Evolutionary conservation across 1,284 basidiomycete species (phyloP), one percentile per base, ranked within the genome.

Genomic region (Pseudozyma sp.): DNA sequence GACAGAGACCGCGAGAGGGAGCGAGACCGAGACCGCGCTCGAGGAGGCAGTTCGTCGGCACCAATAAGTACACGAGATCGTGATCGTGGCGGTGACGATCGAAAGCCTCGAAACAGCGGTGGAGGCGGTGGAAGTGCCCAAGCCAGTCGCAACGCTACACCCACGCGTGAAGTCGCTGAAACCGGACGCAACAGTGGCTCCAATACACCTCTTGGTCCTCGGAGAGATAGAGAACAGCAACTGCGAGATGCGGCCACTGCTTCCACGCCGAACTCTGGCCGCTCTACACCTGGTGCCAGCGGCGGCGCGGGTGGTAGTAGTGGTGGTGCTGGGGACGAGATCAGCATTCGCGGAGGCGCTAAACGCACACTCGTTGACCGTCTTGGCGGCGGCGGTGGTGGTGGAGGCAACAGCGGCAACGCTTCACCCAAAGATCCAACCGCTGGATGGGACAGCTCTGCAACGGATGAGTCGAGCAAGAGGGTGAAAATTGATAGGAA

Each of bases 351-450:
- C n/a, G 60, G 57, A 12, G 64, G 59, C 3, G 64, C 70, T 11
- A 73, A 73, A 18, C 65, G 65, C 47, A 64, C 61, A 12, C 34
- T 73, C 34, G 70, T 62, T 10, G 65, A 73, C 40, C 70, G 70
- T 9, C 61, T 73, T 14, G 56, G 49, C 5, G 62, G 39, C 4
- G 57, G 62, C 3, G 48, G 58, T 12, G 57, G 43, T 44, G 43
- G 10, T 7, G 48, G 52, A 1, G 44, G 21, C 25, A 52, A 57
- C 8, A 0, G 21, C 39, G 21, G 40, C 44, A 12, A 54, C 56
- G 31, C 9, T 38, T 7, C 53, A 56, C 7, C 35, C 49, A 31
- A 40, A 35, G 49, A 34, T 6, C n/a, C 54, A 12, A 52, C 62
- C 19, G 49, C 40, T 14, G 25, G 25, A 31, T 54, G 54, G 55